phyloP scores from a whole-genome alignment of 2,329 filamentous ascomycete genomes.

The Domatiomyces catenatus region DNA sequence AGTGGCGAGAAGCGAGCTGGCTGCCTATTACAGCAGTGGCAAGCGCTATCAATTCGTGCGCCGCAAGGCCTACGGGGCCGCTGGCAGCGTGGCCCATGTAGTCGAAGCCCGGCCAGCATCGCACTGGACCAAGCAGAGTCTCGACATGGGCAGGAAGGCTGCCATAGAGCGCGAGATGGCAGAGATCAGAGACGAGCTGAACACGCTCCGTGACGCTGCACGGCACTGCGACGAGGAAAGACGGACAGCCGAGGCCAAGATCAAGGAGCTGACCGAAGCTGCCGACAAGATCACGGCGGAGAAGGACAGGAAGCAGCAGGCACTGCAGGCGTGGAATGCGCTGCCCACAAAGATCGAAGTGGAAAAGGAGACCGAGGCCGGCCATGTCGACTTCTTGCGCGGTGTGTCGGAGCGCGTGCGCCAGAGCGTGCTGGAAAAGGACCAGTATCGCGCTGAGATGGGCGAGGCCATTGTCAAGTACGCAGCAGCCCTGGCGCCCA shows the following conservation, averaged over 20 bases:
- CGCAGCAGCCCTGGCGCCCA: slow-evolving; percentile 43
- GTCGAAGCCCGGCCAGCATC: slow-evolving; percentile 44
- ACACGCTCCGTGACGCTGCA: slow-evolving; percentile 14
- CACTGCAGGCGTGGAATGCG: slow-evolving; percentile 33
- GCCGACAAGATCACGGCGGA: slow-evolving; percentile 4
- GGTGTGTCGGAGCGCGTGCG: slow-evolving; percentile 34
- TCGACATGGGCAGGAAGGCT: slow-evolving; percentile 45
- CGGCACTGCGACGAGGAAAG: slow-evolving; percentile 16
- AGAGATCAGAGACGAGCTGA: slow-evolving; percentile 29
- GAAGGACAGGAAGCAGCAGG: slow-evolving; percentile 49
- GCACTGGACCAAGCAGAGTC: slow-evolving; percentile 63
- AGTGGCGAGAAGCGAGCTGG: slow-evolving; percentile 44
- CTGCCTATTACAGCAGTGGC: slow-evolving; percentile 53
- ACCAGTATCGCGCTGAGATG: slow-evolving; percentile 41
- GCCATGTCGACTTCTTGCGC: slow-evolving; percentile 24
- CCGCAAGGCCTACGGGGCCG: slow-evolving; percentile 64
- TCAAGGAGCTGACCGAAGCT: slow-evolving; percentile 6
- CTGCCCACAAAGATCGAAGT: slow-evolving; percentile 22
- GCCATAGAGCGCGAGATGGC: slow-evolving; percentile 40
- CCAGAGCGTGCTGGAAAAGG: slow-evolving; percentile 39
- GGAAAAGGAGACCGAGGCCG: not conserved
- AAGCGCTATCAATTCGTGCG: slow-evolving; percentile 50
- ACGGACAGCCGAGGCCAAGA: slow-evolving; percentile 19
- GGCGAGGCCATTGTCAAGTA: slow-evolving; percentile 41
- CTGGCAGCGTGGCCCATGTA: slow-evolving; percentile 55